A percentile compares a stretch with the other conserved stretches of the same genome.
Conservation (phyloP, 169 alveolate species). For the Plasmodium inui region DNA sequence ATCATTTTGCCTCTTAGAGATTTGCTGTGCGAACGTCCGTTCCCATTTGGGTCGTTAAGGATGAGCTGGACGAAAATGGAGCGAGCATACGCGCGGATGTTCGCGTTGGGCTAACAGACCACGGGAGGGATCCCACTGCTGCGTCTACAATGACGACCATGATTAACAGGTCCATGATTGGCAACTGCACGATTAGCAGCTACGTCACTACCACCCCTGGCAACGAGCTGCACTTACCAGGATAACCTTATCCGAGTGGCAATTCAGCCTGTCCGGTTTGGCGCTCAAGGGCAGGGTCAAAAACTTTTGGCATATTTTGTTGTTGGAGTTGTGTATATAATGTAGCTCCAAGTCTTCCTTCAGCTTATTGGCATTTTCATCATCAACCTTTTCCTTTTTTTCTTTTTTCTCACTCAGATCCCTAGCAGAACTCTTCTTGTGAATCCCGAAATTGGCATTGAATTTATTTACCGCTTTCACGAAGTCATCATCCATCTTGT, state of each 20-base stretch:
- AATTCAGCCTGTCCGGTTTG: slow-evolving; percentile 22
- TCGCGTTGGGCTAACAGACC: not conserved
- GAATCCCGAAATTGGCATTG: slow-evolving; percentile 19
- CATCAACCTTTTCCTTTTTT: not conserved
- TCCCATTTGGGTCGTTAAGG: not conserved
- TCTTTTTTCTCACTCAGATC: not conserved
- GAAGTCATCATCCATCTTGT: slow-evolving; percentile 70
- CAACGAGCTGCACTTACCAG: slow-evolving; percentile 21
- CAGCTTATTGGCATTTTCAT: slow-evolving; percentile 1
- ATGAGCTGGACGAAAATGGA: slow-evolving; percentile 13
- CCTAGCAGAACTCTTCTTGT: slow-evolving; percentile 4
- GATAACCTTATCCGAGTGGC: slow-evolving; percentile 56
- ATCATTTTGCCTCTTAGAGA: not conserved
- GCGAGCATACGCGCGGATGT: not conserved
- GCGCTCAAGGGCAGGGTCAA: slow-evolving; percentile 35
- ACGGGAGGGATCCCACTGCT: not conserved
- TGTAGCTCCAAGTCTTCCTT: slow-evolving; percentile 65
- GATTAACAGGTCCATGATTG: not conserved
- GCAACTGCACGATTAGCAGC: not conserved
- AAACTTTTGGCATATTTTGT: slow-evolving; percentile 67
- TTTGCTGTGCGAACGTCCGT: slow-evolving; percentile 47
- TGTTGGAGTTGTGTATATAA: slow-evolving; percentile 58
- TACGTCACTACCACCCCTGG: not conserved
- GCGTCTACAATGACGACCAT: not conserved
- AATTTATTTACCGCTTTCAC: slow-evolving; percentile 59